These are phyloP conservation scores for Fusarium sp. DNA, from an alignment of 2,329 filamentous ascomycete species.

Conservation along the genomic window DNA sequence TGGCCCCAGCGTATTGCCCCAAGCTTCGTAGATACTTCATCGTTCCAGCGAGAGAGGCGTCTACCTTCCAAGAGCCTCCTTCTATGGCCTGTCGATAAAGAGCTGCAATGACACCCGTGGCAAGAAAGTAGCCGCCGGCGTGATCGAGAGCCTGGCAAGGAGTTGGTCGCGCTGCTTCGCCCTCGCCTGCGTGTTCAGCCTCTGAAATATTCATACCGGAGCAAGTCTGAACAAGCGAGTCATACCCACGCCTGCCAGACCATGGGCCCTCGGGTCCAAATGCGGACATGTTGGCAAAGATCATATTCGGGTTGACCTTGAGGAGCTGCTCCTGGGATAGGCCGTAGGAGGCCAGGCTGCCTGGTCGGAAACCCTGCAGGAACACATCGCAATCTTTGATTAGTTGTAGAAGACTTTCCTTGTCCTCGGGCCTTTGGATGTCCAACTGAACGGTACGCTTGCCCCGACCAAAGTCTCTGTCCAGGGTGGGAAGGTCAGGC, in stretches of 20 bases:
- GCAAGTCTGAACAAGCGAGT: constrained; percentile 64
- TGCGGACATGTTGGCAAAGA: constrained; percentile 65
- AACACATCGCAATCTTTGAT: constrained; percentile 72
- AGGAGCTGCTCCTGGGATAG: constrained; percentile 51
- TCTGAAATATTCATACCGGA: constrained; percentile 68
- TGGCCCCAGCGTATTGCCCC: constrained; percentile 59
- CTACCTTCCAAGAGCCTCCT: constrained; percentile 62
- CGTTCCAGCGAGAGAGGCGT: constrained; percentile 66
- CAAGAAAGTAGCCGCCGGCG: constrained; percentile 65
- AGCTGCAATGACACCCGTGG: constrained; percentile 64
- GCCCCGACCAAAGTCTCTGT: constrained; percentile 74
- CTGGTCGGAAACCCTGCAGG: constrained; percentile 73
- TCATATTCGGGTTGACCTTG: constrained; percentile 56
- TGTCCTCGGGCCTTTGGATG: constrained; percentile 63
- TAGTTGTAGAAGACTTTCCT: constrained; percentile 65
- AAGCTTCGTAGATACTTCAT: constrained; percentile 68
- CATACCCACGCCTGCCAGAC: constrained; percentile 62
- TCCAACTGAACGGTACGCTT: constrained; percentile 74
- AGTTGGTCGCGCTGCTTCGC: constrained; percentile 54
- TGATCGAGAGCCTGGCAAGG: constrained; percentile 70
- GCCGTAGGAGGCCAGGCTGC: constrained; percentile 58
- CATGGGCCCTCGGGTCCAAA: constrained; percentile 60
- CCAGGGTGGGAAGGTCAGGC: constrained; percentile 73
- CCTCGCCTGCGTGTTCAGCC: constrained; percentile 57
- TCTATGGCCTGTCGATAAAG: constrained; percentile 58